Evolutionary conservation across 2,329 filamentous ascomycete genomes (phyloP).

Genomic region (Cucurbitaria berberidis): DNA sequence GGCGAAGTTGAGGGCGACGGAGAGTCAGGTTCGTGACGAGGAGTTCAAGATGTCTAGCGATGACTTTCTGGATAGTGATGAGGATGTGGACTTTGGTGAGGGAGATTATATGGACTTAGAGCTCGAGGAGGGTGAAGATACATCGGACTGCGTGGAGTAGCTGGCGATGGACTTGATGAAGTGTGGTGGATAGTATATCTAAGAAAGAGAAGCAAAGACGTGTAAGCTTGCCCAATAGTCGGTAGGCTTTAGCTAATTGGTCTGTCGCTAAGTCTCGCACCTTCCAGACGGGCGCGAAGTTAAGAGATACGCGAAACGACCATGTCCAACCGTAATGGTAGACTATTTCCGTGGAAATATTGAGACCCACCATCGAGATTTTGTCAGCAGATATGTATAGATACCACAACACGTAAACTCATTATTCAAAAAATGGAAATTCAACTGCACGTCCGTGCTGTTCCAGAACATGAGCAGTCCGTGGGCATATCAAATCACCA

Average conservation of each 20-base stretch:
- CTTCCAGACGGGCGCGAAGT: too few relatives aligned
- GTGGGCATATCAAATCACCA: too few relatives aligned
- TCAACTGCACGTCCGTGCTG: neutral
- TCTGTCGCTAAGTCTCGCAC: too few relatives aligned
- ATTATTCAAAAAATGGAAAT: too few relatives aligned
- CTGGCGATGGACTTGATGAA: neutral
- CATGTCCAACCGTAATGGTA: too few relatives aligned
- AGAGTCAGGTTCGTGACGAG: neutral
- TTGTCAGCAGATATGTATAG: too few relatives aligned
- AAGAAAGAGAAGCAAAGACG: neutral
- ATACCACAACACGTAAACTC: too few relatives aligned
- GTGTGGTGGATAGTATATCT: neutral
- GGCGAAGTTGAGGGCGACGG: constrained; percentile 3
- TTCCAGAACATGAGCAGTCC: too few relatives aligned
- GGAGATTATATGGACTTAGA: constrained; percentile 3
- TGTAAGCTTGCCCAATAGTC: neutral
- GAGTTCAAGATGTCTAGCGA: constrained; percentile 2
- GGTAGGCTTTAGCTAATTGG: too few relatives aligned
- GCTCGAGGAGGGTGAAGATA: constrained; percentile 2
- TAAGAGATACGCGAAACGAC: too few relatives aligned
- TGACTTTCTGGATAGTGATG: constrained; percentile 14
- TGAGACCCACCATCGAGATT: too few relatives aligned
- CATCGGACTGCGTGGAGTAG: neutral
- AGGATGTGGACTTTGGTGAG: constrained; percentile 11
- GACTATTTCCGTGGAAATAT: too few relatives aligned